These are phyloP conservation scores for Pseudophaeomoniella oleicola DNA, from an alignment of 2,329 filamentous ascomycete species.

Conservation along the genomic window DNA sequence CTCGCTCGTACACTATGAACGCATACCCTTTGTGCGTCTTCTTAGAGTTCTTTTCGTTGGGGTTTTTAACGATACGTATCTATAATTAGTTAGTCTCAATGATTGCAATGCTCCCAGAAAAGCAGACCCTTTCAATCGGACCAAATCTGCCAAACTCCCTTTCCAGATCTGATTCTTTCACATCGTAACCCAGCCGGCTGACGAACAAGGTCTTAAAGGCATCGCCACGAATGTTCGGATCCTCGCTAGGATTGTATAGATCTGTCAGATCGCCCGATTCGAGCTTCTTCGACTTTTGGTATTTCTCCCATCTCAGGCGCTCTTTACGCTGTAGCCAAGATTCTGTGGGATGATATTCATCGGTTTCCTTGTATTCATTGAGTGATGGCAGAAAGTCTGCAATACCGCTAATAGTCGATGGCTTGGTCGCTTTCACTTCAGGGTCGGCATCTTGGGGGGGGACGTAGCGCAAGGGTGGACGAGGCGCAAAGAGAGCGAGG, in stretches of 20 bases:
- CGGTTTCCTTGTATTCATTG: conserved; percentile 62
- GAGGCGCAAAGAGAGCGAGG: conserved; percentile 85
- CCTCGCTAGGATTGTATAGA: conserved; percentile 62
- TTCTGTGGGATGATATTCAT: conserved; percentile 68
- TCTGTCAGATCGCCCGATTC: conserved; percentile 49
- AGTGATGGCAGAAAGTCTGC: conserved; percentile 61
- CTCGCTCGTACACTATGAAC: conserved; percentile 91
- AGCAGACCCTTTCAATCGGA: conserved; percentile 72
- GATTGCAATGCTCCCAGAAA: conserved; percentile 8
- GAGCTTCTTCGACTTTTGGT: conserved; percentile 46
- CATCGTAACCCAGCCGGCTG: conserved; percentile 75
- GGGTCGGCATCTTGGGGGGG: conserved; percentile 70
- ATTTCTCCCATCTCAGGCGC: conserved; percentile 68
- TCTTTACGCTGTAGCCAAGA: conserved; percentile 85
- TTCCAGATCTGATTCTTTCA: conserved; percentile 78
- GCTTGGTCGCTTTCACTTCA: conserved; percentile 54
- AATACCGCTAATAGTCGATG: conserved; percentile 56
- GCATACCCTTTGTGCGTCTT: conserved; percentile 82
- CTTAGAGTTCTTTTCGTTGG: conserved; percentile 63
- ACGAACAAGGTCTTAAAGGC: conserved; percentile 93
- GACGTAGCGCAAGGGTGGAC: conserved; percentile 80
- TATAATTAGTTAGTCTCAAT: conserved; percentile 20
- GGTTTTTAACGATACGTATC: conserved; percentile 80
- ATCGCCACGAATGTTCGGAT: conserved; percentile 81
- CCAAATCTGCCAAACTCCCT: conserved; percentile 88